Conservation (phyloP, 106 monocot species). For the Dendrobium officinale region DNA sequence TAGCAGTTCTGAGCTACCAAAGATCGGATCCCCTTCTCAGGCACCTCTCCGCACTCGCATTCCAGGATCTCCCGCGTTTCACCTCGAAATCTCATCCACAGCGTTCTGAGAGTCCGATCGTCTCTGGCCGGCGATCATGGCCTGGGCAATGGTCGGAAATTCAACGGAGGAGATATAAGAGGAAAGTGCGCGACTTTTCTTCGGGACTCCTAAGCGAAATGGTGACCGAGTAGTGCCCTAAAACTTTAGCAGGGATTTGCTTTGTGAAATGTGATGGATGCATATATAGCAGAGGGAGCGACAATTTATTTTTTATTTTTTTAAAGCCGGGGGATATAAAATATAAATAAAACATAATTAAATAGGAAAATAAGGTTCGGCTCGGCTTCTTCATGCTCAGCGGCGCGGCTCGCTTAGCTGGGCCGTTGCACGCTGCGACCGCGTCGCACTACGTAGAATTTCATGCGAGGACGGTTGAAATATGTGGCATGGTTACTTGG, state of each 20-base stretch:
- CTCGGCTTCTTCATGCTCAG: neutral
- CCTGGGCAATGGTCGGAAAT: neutral
- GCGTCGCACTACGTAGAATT: no score
- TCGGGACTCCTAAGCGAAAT: neutral
- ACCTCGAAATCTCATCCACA: neutral
- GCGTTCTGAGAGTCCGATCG: neutral
- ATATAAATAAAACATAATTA: neutral
- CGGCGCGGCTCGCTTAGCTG: neutral
- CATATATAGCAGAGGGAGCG: neutral
- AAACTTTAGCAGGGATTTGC: slow-evolving; percentile 1
- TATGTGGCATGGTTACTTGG: no score
- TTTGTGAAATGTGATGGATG: neutral
- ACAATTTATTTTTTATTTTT: neutral
- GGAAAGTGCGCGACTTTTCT: neutral
- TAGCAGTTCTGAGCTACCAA: neutral
- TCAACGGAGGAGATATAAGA: neutral
- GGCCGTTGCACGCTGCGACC: no score
- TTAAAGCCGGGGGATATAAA: neutral
- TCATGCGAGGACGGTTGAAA: no score
- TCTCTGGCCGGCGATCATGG: neutral
- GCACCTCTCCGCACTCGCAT: neutral
- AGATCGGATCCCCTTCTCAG: slow-evolving; percentile 2
- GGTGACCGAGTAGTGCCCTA: neutral
- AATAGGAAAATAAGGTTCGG: neutral
- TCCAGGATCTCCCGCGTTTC: neutral